Evolutionary conservation across 2,329 filamentous ascomycete genomes (phyloP), one percentile per base, ranked within the genome.

Genomic region (Epichloe elymi): DNA sequence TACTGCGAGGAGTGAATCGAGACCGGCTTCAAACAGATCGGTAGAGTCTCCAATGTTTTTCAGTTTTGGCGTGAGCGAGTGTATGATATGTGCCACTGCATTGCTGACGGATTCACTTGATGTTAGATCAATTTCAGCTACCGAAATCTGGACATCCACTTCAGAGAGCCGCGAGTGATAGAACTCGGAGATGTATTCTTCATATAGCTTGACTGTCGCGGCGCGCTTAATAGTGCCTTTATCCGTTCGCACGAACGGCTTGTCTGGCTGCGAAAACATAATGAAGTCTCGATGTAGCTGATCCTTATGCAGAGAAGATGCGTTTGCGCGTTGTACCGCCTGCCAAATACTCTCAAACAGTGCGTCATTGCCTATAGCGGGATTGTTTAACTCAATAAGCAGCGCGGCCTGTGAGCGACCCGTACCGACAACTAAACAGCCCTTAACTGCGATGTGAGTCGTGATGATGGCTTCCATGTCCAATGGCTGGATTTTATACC

Each of bases 161-260:
- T 61, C 58, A 10, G 61, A 48, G 10, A 50, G 50, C 7, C 55
- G 54, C 2, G 60, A 56, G 17, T 47, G 52, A 54, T 76, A 78
- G 4, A 76, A 61, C 0, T 63, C 61, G 4, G 75, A 68, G 40
- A 78, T 76, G 51, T 75, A 73, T 1, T 66, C 56, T 2, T 59
- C 58, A 46, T 74, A 78, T 1, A 70, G 59, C 2, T 58, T 54
- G 7, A 68, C 51, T 2, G 73, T 72, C 0, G 64, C 62, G 0
- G 61, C 61, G 3, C 72, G 66, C 57, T 71, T 69, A 4, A 73
- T 63, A 0, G 66, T 72, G 0, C 70, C 69, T 57, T 78, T 76
- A 14, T 70, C 66, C 0, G 74, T 72, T 15, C 61, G 65, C 3
- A 66, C 56, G 46, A 76, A 73, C 0, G 70, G 69, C 57, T 73